A percentile compares a stretch with the other conserved stretches of the same genome.
Evolutionary conservation across 768 basidiomycete species (phyloP).

Genomic region (Agaricus subrufescens): DNA sequence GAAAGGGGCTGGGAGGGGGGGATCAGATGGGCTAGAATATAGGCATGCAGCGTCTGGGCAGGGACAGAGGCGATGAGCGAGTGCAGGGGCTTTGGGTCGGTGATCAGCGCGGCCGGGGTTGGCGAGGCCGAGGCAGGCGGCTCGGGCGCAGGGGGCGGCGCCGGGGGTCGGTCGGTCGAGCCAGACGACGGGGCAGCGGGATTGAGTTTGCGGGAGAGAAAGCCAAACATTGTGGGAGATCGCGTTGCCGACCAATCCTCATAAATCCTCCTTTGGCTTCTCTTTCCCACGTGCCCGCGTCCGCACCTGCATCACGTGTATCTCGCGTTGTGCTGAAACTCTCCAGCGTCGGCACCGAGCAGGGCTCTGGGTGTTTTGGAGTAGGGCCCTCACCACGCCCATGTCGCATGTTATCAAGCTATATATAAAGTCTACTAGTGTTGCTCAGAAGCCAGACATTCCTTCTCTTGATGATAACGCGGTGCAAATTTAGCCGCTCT

Average conservation of each 20-base stretch:
- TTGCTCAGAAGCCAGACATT: no score
- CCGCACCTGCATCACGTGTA: constrained; percentile 9
- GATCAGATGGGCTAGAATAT: constrained; percentile 48
- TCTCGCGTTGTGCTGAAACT: background rate
- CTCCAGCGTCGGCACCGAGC: no score
- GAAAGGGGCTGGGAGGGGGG: constrained; percentile 31
- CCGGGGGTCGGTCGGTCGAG: constrained; percentile 10
- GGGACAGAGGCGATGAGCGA: constrained; percentile 57
- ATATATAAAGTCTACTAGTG: no score
- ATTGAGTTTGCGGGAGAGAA: constrained; percentile 33
- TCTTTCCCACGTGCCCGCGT: constrained; percentile 5
- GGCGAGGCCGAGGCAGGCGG: constrained; percentile 35
- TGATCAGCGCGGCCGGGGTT: constrained; percentile 22
- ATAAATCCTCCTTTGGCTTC: background rate
- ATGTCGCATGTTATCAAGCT: no score
- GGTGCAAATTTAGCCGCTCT: no score
- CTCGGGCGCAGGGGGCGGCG: constrained; percentile 15
- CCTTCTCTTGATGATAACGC: no score
- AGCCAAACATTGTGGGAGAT: constrained; percentile 14
- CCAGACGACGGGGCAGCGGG: constrained; percentile 8
- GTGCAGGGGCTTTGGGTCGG: constrained; percentile 39
- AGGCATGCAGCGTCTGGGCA: constrained; percentile 60
- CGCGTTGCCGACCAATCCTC: background rate
- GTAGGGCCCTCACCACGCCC: no score
- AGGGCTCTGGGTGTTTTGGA: no score